Percentiles rank a stretch among this genome's conserved stretches.
Conservation (phyloP, 371 early-diverging fungal species). For the Nematocida minor region DNA sequence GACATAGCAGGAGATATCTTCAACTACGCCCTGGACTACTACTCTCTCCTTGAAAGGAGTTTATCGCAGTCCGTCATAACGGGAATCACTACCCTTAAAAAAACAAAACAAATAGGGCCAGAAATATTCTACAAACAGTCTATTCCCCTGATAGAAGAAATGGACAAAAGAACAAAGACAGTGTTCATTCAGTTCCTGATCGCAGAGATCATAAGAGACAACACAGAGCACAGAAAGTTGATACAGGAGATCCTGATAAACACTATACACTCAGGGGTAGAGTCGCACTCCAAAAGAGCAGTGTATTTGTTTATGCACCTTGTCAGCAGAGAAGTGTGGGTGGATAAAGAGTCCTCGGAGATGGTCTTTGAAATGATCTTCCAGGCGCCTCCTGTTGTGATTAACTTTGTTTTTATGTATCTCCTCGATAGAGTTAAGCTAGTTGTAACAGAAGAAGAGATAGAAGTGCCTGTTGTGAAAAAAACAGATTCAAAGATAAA, state of each 20-base stretch:
- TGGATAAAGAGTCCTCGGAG: slow-evolving; percentile 13
- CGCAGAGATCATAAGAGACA: slow-evolving; percentile 45
- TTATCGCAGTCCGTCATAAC: slow-evolving; percentile 42
- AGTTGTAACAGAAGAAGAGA: slow-evolving; percentile 37
- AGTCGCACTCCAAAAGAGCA: slow-evolving; percentile 43
- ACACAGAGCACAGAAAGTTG: slow-evolving; percentile 21
- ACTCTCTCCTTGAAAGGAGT: slow-evolving; percentile 16
- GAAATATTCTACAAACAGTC: slow-evolving; percentile 46
- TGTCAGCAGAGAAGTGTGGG: slow-evolving; percentile 40
- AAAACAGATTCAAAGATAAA: slow-evolving; percentile 16
- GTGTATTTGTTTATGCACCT: slow-evolving; percentile 45
- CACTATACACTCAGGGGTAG: slow-evolving; percentile 34
- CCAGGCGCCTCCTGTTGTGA: neutral
- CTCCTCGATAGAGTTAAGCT: slow-evolving; percentile 40
- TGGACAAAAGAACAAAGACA: slow-evolving; percentile 50
- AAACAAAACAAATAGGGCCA: slow-evolving; percentile 48
- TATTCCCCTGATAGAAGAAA: slow-evolving; percentile 36
- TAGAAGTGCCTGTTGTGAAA: slow-evolving; percentile 18
- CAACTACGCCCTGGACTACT: slow-evolving; percentile 42
- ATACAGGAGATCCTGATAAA: slow-evolving; percentile 15
- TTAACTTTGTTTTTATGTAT: slow-evolving; percentile 42
- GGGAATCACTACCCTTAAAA: slow-evolving; percentile 8
- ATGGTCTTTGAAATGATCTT: slow-evolving; percentile 23
- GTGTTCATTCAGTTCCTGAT: slow-evolving; percentile 42
- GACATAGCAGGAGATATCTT: slow-evolving; percentile 40